Evolutionary conservation across 306 rosid genomes (phyloP), one percentile per base, ranked within the genome.

Genomic region (Citrullus amarus): DNA sequence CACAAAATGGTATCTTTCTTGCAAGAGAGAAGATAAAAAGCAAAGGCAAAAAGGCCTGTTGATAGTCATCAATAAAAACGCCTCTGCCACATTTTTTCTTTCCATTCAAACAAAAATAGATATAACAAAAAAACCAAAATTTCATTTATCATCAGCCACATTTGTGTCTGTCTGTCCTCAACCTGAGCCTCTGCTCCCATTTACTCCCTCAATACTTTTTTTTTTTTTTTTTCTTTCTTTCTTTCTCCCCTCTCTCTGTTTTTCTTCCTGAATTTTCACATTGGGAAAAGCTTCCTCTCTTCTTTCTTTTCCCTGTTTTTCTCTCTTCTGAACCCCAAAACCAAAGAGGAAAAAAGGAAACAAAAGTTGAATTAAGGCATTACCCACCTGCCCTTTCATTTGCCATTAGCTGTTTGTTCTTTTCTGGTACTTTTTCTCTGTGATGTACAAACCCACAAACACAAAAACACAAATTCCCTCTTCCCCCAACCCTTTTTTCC

Each of bases 241-340:
- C 12, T 68, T 22, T 12, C n/a, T 16, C n/a, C 48, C 4, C 58
- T 22, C 30, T 25, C 50, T 55, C 76, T 71, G 39, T 13, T 71
- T 46, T 71, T 46, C 76, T 71, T 46, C 50, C 44, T 73, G 77
- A 73, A 51, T 73, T 73, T 73, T 73, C 77, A 50, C 77, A 50
- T 72, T 7, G 25, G 75, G 59, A 71, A 48, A 69, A 66, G 50
- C 51, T 66, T 43, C 8, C 51, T 7, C 17, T 4, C 8, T 18
- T 32, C 36, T 32, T 32, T 32, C 36, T 32, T 32, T 32, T 3
- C 4, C 4, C 36, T 32, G 36, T 32, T 32, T 32, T 18, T 39
- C 73, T 10, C 50, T 39, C 51, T 17, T 34, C 22, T 63, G 13
- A 66, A 66, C 17, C 48, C 14, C 73, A 43, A 57, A 57, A 57